Base-by-base conservation (phyloP, 2,329 filamentous ascomycete genomes). In the Amauroascus niger region DNA sequence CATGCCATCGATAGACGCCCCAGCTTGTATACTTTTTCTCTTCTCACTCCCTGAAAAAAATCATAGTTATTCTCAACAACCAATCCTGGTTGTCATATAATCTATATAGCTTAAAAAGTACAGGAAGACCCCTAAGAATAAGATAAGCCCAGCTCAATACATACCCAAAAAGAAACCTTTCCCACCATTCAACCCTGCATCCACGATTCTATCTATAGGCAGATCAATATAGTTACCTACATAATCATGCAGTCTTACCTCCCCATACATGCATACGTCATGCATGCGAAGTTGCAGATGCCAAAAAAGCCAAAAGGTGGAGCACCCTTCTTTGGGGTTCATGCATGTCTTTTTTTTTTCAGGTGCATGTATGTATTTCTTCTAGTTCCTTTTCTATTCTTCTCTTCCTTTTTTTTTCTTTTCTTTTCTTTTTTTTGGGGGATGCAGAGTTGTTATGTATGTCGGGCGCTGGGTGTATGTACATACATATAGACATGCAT, bases 321-420 rank as follows among this genome's bases (percentile, higher is more conserved):
- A n/a, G n/a, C n/a, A n/a, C n/a, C 26, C 40, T 18, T 43, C 13
- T 13, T 24, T 26, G 22, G 44, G 26, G 44, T 46, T 32, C 26
- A 46, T 46, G 44, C 44, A 46, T 46, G 44, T 46, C 4, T 32
- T 7, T 32, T 46, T 46, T 46, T 11, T 30, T 30, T n/a, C n/a
- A n/a, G n/a, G n/a, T n/a, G n/a, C n/a, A 8, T 35, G 33, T 13
- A 40, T 35, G 30, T 18, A 4, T 20, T 48, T 37, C 20, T 26
- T 43, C 11, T 20, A 24, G 24, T 16, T 43, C n/a, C 40, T 16
- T 40, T 26, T 49, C n/a, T 14, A 6, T 37, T 20, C 16, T 43
- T 13, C 40, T 43, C 24, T 16, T 26, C 6, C 40, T 14, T 49
- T 39, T 49, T 39, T 7, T 49, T 37, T 37, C 11, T 37, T 9